Conservation (phyloP, 305 asterid genomes). For the Fraxinus dipetala region DNA sequence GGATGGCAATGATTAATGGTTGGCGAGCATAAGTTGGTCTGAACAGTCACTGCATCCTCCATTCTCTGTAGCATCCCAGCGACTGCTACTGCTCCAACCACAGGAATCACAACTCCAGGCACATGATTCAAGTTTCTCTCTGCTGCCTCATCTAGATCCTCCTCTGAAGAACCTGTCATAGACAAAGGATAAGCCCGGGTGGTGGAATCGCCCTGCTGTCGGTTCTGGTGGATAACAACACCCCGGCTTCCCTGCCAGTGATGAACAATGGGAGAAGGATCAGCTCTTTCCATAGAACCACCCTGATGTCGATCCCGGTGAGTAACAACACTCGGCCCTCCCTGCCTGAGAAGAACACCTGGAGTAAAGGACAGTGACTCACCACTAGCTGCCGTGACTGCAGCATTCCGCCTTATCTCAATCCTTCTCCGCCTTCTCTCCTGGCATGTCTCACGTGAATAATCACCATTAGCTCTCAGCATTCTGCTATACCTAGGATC, state of each 20-base stretch:
- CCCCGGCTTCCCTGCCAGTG: neutral
- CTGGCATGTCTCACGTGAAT: slow-evolving; percentile 12
- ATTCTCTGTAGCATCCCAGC: slow-evolving; percentile 35
- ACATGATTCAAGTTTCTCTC: neutral
- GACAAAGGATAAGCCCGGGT: neutral
- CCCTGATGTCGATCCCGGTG: neutral
- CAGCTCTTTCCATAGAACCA: neutral
- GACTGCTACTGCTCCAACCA: slow-evolving; percentile 37
- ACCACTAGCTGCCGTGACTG: neutral
- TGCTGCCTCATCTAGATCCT: neutral
- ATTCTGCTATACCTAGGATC: neutral
- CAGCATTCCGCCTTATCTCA: slow-evolving; percentile 19
- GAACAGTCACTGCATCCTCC: slow-evolving; percentile 39
- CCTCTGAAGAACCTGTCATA: neutral
- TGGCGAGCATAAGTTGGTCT: slow-evolving; percentile 32
- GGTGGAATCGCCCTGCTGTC: neutral
- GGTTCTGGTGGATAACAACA: neutral
- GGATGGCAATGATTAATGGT: slow-evolving; percentile 29
- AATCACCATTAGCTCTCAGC: neutral
- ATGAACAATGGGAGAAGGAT: slow-evolving; percentile 3
- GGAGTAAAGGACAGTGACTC: neutral
- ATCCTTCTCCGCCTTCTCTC: slow-evolving; percentile 28
- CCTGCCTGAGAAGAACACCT: neutral
- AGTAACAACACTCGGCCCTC: neutral
- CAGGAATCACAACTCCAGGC: slow-evolving; percentile 14